These are phyloP conservation scores for Fusarium chaquense DNA, from an alignment of 2,329 filamentous ascomycete genomes.

Conservation along the genomic window DNA sequence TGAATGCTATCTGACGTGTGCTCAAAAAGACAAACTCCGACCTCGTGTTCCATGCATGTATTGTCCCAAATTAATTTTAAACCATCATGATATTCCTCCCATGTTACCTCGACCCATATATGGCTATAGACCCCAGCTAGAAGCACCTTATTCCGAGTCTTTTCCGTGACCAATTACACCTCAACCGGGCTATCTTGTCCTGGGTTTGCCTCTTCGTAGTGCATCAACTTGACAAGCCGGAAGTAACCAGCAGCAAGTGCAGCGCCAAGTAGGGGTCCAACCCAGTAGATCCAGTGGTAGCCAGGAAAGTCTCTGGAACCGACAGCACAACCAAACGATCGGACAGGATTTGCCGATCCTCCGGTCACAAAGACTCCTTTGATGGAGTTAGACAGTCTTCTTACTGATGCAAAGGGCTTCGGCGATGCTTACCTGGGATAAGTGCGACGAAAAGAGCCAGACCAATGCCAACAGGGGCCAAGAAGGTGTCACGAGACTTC, in stretches of 20 bases:
- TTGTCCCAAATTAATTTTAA: too few species aligned
- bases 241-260: conserved; percentile 61
- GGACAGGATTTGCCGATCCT: conserved; percentile 59
- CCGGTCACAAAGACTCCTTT: conserved; percentile 52
- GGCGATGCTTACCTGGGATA: conserved; percentile 44
- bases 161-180: neutral
- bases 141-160: too few species aligned
- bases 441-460: conserved; percentile 71
- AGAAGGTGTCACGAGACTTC: conserved; percentile 75
- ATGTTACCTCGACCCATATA: neutral
- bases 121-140: too few species aligned
- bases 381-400: conserved; percentile 43
- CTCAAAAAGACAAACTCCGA: neutral
- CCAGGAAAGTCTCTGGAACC: conserved; percentile 52
- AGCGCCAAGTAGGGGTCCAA: conserved; percentile 62
- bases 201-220: conserved; percentile 61
- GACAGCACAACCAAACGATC: conserved; percentile 61
- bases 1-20: neutral
- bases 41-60: neutral
- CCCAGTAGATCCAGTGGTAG: conserved; percentile 65
- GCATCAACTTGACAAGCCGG: conserved; percentile 59
- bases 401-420: conserved; percentile 11
- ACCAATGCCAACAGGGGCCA: conserved; percentile 77
- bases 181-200: conserved; percentile 51
- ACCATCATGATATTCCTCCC: too few species aligned